Base-by-base conservation (phyloP, 306 rosid species). In the Begonia masoniana region DNA sequence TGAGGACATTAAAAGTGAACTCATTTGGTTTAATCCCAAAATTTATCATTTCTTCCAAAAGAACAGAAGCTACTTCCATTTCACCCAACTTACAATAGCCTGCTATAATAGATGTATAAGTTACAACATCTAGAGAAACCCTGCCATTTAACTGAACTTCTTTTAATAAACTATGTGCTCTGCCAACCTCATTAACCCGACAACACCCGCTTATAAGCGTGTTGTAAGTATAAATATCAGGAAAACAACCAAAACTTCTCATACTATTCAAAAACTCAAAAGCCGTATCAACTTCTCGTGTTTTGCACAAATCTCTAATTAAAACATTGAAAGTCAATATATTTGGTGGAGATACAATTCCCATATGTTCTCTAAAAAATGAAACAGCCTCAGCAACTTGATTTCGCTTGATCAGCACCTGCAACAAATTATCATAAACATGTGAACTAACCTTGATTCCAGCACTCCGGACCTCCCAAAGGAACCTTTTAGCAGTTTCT, bases 131-230 rank as follows among this genome's bases (percentile, higher is more conserved):
- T 0, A 84, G 93, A 16, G 61, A 42, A 68, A 79, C 55, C 48
- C 66, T 60, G 15, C 62, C 55, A 26, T 50, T 59, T 26, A 68
- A 62, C 68, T 63, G 63, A 62, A 81, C 42, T 57, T 84, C 77
- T 63, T 65, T 74, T 7, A 88, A 64, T 43, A 88, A 64, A 43
- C 26, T 61, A 31, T 61, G 58, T 43, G 86, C 97, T 60, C 62
- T 77, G 60, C 78, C 76, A 16, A 82, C 76, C 63, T 70, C 70
- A 58, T 71, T 73, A 57, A 57, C 59, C 77, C 76, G 67, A 71
- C 88, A 88, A n/a, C 81, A 71, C 43, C 95, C 97, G 60, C 67
- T 74, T 61, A 88, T 79, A 51, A 88, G 74, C 36, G 83, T 88
- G 68, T 84, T 88, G 67, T 69, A 82, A 0, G 86, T 84, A 67